Base-by-base conservation (phyloP, 257 asterid genomes). In the Asclepias syriaca region DNA sequence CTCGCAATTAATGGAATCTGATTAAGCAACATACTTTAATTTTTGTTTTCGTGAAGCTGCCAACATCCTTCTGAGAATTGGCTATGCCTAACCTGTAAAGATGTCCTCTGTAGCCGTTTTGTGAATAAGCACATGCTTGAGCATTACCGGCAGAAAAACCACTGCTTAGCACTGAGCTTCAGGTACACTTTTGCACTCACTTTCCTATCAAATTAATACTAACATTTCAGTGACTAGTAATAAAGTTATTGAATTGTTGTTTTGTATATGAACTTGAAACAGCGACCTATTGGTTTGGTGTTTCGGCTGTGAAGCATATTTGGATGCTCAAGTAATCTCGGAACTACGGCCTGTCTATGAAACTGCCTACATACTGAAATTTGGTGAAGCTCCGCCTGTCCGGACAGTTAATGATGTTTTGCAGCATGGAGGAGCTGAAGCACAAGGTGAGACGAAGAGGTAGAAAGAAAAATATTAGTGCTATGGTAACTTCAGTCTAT, bases 231-330 rank as follows among this genome's bases (percentile, higher is more conserved):
- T n/a, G n/a, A n/a, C n/a, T n/a, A n/a, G n/a, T n/a, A n/a, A 45
- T 40, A 14, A 15, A 53, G 14, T 6, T 57, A 2, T 51, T 54
- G 29, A 8, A n/a, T n/a, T n/a, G 8, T 65, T 65, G 13, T 39
- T 67, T 10, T 4, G n/a, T 4, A 34, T 24, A 24, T 66, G 61
- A 66, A 37, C 56, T 50, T 67, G 79, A 72, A 68, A 73, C 90
- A 91, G 96, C 68, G 97, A 91, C 77, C 85, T 91, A 53, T 91
- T 97, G 1, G 96, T 93, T 59, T 93, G 98, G 98, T 93, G 98
- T 72, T 93, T 91, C 88, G 76, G 84, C 32, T 93, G 98, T 51
- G 88, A 93, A 75, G 91, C 96, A 5, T 93, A 91, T 73, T 88
- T 93, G 40, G 96, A 93, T 72, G 97, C 89, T 45, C 97, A 88